These are phyloP conservation scores for Neonectria punicea DNA, from an alignment of 2,329 filamentous ascomycete genomes.

Conservation along the genomic window DNA sequence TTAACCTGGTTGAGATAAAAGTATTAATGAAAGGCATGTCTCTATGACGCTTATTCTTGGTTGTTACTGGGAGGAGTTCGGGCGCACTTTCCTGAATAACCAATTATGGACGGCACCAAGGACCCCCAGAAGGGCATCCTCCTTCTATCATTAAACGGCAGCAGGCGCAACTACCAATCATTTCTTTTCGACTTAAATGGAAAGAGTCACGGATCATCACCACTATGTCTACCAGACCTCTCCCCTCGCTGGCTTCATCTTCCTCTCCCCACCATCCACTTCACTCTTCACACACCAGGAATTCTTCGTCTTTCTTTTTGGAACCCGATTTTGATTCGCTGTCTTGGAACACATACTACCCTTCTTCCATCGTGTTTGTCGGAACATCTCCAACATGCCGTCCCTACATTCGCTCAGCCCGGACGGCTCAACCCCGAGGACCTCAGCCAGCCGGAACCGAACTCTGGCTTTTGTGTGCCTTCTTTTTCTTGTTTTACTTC, in stretches of 20 bases:
- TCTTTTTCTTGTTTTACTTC: not conserved
- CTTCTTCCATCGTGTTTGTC: constrained; percentile 1
- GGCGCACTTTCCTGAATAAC: not conserved
- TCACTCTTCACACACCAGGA: not conserved
- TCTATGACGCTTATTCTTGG: not conserved
- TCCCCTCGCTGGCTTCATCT: not conserved
- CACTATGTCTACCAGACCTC: not conserved
- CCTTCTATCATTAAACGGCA: not conserved
- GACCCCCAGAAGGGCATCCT: not conserved
- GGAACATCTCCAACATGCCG: not conserved
- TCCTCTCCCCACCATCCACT: not conserved
- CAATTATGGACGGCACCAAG: not conserved
- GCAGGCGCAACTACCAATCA: not conserved
- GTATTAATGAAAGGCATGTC: not conserved
- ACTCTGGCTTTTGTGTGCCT: not conserved
- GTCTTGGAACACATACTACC: constrained; percentile 42
- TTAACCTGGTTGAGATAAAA: not conserved
- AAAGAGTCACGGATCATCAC: not conserved
- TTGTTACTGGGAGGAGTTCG: not conserved
- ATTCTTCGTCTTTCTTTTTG: constrained; percentile 29
- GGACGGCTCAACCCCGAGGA: not conserved
- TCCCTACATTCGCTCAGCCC: not conserved
- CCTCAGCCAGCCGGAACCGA: not conserved
- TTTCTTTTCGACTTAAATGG: not conserved
- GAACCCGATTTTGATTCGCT: constrained; percentile 36